Conservation (phyloP, 768 basidiomycete genomes). For the Amanita rubescens region DNA sequence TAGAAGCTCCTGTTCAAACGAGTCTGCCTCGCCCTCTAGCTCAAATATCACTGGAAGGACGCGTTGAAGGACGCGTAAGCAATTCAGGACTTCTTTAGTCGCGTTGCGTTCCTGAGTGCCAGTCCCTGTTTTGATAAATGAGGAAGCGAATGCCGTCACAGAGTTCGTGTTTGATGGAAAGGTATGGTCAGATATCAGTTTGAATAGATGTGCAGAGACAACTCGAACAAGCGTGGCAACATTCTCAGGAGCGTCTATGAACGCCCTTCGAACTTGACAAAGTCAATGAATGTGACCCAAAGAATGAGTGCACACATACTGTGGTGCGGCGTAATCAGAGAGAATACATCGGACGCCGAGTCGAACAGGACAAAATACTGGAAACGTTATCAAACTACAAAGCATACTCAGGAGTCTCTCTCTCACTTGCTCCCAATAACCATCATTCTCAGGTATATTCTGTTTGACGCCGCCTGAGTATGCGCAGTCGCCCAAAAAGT, state of each 20-base stretch:
- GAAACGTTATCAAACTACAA: background rate
- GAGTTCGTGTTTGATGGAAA: constrained; percentile 59
- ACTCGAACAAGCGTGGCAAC: constrained; percentile 74
- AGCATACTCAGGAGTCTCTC: background rate
- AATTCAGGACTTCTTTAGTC: constrained; percentile 86
- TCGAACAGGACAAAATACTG: constrained; percentile 85
- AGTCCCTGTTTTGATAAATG: constrained; percentile 55
- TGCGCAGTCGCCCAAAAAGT: background rate
- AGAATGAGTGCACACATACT: constrained; percentile 39
- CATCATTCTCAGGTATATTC: constrained; percentile 70
- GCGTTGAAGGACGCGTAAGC: constrained; percentile 83
- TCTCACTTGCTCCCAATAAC: constrained; percentile 87
- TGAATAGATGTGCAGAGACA: constrained; percentile 62
- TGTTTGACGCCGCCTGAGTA: constrained; percentile 20
- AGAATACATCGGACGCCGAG: constrained; percentile 85
- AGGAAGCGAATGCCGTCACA: constrained; percentile 60
- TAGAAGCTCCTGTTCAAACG: constrained; percentile 72
- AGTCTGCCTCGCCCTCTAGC: constrained; percentile 59
- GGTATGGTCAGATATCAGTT: constrained; percentile 70
- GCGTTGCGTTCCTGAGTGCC: constrained; percentile 52
- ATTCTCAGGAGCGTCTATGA: constrained; percentile 80
- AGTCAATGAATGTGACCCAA: constrained; percentile 6
- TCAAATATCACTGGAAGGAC: constrained; percentile 89
- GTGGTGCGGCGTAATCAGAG: constrained; percentile 80
- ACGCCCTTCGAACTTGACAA: constrained; percentile 66